phyloP scores from a whole-genome alignment of 495 filamentous ascomycete species.

The Penicillium atrosanguineum region DNA sequence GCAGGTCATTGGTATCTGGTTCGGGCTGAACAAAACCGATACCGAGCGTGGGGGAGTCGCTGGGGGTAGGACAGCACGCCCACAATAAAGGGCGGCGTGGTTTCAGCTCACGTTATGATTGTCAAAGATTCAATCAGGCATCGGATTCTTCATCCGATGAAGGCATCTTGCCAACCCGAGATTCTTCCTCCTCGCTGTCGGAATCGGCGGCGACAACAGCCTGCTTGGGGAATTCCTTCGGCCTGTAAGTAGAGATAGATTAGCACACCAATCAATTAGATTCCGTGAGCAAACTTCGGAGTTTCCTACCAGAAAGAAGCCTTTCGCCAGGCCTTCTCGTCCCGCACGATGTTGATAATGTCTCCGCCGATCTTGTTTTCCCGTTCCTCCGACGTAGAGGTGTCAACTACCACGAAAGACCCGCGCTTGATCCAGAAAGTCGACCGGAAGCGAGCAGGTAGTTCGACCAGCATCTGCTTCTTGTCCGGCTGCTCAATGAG shows the following conservation, averaged over 20 bases:
- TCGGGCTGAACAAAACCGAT: conserved; percentile 22
- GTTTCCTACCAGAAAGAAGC: conserved; percentile 75
- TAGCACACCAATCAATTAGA: not conserved
- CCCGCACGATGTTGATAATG: conserved; percentile 87
- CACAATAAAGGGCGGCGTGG: conserved; percentile 17
- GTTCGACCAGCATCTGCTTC: conserved; percentile 61
- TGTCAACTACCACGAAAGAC: conserved; percentile 82
- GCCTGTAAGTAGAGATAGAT: conserved; percentile 50
- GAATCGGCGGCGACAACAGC: conserved; percentile 36
- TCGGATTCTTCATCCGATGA: conserved; percentile 62
- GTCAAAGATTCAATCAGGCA: conserved; percentile 14
- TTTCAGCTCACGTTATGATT: conserved; percentile 3
- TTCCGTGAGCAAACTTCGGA: not conserved
- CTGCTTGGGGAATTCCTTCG: conserved; percentile 71
- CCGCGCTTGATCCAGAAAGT: conserved; percentile 88
- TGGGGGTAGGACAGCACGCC: conserved; percentile 16
- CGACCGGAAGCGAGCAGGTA: conserved; percentile 77
- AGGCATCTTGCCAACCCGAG: conserved; percentile 78
- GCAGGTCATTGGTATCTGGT: conserved; percentile 52
- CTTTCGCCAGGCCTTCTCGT: conserved; percentile 91
- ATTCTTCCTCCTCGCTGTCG: conserved; percentile 68
- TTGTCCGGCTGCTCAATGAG: conserved; percentile 63
- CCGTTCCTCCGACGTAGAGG: conserved; percentile 59
- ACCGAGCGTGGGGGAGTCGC: conserved; percentile 7
- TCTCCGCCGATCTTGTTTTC: conserved; percentile 81